Evolutionary conservation across 2,329 filamentous ascomycete genomes (phyloP).

Genomic region (Ophiostoma ulmi): DNA sequence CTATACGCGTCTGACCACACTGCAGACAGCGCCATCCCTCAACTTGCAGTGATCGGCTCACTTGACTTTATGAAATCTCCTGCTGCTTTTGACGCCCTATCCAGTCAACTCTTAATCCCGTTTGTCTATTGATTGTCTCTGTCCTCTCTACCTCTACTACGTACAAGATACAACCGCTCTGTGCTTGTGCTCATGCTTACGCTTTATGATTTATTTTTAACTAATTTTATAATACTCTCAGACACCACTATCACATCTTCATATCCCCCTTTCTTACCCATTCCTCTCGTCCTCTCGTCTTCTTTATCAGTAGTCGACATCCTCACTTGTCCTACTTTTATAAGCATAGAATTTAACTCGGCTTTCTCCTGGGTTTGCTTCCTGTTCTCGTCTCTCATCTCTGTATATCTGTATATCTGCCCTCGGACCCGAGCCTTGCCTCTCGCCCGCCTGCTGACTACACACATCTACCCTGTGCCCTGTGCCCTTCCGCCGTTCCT

Average conservation of each 20-base stretch:
- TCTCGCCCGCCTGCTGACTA: not conserved
- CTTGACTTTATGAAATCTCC: not conserved
- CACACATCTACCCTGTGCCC: not conserved
- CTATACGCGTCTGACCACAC: not conserved
- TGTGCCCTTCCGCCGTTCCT: not conserved
- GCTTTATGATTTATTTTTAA: not conserved
- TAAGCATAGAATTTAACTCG: not conserved
- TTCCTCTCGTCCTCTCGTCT: not conserved
- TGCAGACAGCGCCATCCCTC: not conserved
- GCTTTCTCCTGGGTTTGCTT: not conserved
- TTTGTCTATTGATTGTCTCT: not conserved
- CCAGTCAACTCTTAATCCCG: not conserved
- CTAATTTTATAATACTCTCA: not conserved
- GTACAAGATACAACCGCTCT: not conserved
- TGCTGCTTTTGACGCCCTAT: not conserved
- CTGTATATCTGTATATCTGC: not conserved
- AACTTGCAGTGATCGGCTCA: not conserved
- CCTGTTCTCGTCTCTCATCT: not conserved
- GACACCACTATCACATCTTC: not conserved
- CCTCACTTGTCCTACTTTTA: not conserved
- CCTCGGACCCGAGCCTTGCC: too few relatives aligned
- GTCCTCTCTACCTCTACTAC: not conserved
- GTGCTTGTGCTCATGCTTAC: not conserved
- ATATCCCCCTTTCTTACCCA: constrained; percentile 7
- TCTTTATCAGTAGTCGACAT: not conserved